These are phyloP conservation scores for Hirsutella thompsonii DNA, from an alignment of 2,329 filamentous ascomycete species.

Conservation along the genomic window DNA sequence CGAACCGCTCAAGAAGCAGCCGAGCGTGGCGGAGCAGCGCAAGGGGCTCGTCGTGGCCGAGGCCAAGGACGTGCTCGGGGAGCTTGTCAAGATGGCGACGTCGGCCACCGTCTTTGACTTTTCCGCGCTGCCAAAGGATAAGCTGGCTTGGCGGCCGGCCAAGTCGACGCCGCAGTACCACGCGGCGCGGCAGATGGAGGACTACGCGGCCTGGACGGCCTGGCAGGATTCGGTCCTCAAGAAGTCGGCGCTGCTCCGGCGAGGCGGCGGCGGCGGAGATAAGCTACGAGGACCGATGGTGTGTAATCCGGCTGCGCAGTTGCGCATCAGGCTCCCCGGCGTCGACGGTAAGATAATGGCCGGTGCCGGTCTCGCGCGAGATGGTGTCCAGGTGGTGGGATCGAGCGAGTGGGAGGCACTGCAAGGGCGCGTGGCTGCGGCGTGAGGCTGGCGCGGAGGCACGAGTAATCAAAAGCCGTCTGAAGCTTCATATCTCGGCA, in stretches of 20 bases:
- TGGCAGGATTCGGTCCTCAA: constrained; percentile 43
- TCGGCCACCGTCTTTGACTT: constrained; percentile 47
- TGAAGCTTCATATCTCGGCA: background rate
- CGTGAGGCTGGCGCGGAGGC: constrained; percentile 8
- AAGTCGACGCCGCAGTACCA: constrained; percentile 52
- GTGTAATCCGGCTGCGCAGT: constrained; percentile 27
- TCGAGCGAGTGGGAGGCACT: constrained; percentile 42
- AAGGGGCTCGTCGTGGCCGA: constrained; percentile 43
- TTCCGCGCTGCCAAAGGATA: constrained; percentile 41
- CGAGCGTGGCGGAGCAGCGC: constrained; percentile 32
- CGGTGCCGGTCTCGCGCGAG: constrained; percentile 16
- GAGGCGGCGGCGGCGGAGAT: constrained; percentile 12
- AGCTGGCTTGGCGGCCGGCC: constrained; percentile 53
- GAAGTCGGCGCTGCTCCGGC: constrained; percentile 29
- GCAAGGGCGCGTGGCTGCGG: constrained; percentile 24
- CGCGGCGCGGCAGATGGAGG: constrained; percentile 50
- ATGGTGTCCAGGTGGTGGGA: constrained; percentile 36
- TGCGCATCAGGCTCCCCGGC: constrained; percentile 37
- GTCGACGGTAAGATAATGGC: constrained; percentile 29
- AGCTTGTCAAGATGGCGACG: constrained; percentile 49
- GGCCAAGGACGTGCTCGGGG: constrained; percentile 48
- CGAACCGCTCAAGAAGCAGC: constrained; percentile 41
- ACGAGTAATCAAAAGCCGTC: background rate
- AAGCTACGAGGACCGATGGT: constrained; percentile 11
- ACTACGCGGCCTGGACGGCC: constrained; percentile 47